These are phyloP conservation scores for Dichomitus squalens DNA, from an alignment of 1,284 basidiomycete species.

Conservation along the genomic window DNA sequence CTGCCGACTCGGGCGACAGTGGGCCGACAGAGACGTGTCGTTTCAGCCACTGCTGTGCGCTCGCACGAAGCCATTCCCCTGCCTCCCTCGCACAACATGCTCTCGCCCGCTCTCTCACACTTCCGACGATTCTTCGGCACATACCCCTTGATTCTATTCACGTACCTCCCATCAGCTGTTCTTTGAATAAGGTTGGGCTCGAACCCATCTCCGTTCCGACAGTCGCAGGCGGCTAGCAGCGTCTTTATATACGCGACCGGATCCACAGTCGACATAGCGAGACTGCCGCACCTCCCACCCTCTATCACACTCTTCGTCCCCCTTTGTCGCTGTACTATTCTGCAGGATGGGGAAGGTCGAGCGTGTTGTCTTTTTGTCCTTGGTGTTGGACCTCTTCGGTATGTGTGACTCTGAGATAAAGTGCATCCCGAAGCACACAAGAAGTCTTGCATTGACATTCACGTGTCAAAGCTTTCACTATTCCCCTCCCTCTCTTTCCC, in stretches of 20 bases:
- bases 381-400: slow-evolving; percentile 86
- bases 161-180: slow-evolving; percentile 5
- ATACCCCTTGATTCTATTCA: slow-evolving; percentile 1
- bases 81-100: slow-evolving; percentile 10
- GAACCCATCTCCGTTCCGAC: neutral
- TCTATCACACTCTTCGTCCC: neutral
- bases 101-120: slow-evolving; percentile 10
- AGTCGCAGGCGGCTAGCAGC: slow-evolving; percentile 6
- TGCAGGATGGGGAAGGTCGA: slow-evolving; percentile 64
- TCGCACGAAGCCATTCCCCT: slow-evolving; percentile 9
- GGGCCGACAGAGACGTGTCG: slow-evolving; percentile 10
- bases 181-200: slow-evolving; percentile 3
- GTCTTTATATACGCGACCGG: neutral
- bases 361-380: slow-evolving; percentile 79
- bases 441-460: neutral
- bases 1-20: slow-evolving; percentile 11
- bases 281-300: neutral
- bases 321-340: neutral
- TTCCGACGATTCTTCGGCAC: slow-evolving; percentile 4
- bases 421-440: too few species aligned
- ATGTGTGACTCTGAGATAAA: too few species aligned
- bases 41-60: slow-evolving; percentile 19
- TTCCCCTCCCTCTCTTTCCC: slow-evolving; percentile 90
- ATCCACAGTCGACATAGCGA: neutral
- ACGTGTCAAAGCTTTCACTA: slow-evolving; percentile 76